Percentiles rank a stretch among this genome's conserved stretches.
phyloP scores from a whole-genome alignment of 257 asterid species.

The Salvia rosmarinus region DNA sequence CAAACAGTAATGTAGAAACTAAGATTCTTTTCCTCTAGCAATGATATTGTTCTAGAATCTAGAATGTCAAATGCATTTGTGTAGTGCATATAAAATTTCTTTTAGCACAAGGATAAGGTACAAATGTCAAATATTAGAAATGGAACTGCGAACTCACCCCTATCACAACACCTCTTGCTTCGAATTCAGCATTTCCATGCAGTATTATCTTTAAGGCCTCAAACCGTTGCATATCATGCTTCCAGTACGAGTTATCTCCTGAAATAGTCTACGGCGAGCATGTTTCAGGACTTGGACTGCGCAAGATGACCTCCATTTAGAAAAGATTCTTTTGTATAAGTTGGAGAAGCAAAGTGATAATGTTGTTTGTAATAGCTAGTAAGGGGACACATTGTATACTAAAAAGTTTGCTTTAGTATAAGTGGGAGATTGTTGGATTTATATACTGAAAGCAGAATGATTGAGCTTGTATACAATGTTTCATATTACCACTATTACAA shows the following conservation, averaged over 20 bases:
- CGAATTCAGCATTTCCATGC: slow-evolving; percentile 98
- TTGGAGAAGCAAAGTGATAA: no score
- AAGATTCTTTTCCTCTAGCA: slow-evolving; percentile 18
- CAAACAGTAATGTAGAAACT: slow-evolving; percentile 15
- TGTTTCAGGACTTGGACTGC: no score
- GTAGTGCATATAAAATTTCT: slow-evolving; percentile 8
- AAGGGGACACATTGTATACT: no score
- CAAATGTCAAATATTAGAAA: background rate
- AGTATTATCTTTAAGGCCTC: slow-evolving; percentile 77
- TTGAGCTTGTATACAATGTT: no score
- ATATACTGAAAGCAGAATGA: no score
- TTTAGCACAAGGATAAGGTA: slow-evolving; percentile 13
- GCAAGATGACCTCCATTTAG: no score
- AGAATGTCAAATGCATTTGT: slow-evolving; percentile 14
- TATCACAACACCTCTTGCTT: slow-evolving; percentile 74
- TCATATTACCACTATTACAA: no score
- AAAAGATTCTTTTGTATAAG: no score
- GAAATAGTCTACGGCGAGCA: no score
- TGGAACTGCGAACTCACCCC: slow-evolving; percentile 55
- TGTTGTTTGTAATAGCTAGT: no score
- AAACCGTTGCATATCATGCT: slow-evolving; percentile 86
- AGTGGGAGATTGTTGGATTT: no score
- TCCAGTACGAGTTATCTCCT: slow-evolving; percentile 79
- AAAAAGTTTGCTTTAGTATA: no score
- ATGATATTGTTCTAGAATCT: slow-evolving; percentile 14